A percentile compares a stretch with the other conserved stretches of the same genome.
Evolutionary conservation across 176 grass and related monocot species (phyloP).

Genomic region (Rhynchospora breviuscula): DNA sequence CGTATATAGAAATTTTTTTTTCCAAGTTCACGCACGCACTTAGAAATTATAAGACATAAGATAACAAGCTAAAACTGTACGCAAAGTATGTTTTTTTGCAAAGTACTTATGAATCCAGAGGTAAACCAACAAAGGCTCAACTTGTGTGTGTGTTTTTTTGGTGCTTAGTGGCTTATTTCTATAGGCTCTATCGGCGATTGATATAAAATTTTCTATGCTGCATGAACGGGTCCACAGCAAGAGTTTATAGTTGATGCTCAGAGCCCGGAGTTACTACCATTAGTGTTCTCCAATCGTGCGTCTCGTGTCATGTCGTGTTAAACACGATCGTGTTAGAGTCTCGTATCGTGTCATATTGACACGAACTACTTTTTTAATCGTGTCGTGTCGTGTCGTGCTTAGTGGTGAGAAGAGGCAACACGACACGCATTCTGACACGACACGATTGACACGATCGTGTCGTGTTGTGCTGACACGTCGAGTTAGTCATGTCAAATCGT

Average conservation of each 20-base stretch:
- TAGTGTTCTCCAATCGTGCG: too few species aligned
- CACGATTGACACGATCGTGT: too few species aligned
- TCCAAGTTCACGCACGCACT: not conserved
- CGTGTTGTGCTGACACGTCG: too few species aligned
- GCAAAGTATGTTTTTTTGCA: too few species aligned
- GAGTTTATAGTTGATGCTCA: slow-evolving; percentile 30
- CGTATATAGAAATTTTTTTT: not conserved
- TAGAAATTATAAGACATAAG: not conserved
- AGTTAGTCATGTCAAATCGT: too few species aligned
- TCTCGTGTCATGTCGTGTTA: too few species aligned
- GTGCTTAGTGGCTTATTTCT: not conserved
- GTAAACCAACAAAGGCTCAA: not conserved
- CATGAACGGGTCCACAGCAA: not conserved
- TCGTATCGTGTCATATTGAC: too few species aligned
- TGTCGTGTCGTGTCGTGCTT: too few species aligned
- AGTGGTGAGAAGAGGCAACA: too few species aligned
- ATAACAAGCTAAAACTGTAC: not conserved
- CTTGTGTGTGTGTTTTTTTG: not conserved
- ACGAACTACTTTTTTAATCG: too few species aligned
- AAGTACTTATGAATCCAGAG: not conserved
- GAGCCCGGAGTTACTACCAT: slow-evolving; percentile 13
- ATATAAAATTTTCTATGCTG: not conserved
- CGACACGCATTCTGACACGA: too few species aligned
- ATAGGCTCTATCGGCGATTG: not conserved
- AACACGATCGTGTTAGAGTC: too few species aligned